Evolutionary conservation across 2,329 filamentous ascomycete genomes (phyloP).

Genomic region (Fusarium kyushuense): DNA sequence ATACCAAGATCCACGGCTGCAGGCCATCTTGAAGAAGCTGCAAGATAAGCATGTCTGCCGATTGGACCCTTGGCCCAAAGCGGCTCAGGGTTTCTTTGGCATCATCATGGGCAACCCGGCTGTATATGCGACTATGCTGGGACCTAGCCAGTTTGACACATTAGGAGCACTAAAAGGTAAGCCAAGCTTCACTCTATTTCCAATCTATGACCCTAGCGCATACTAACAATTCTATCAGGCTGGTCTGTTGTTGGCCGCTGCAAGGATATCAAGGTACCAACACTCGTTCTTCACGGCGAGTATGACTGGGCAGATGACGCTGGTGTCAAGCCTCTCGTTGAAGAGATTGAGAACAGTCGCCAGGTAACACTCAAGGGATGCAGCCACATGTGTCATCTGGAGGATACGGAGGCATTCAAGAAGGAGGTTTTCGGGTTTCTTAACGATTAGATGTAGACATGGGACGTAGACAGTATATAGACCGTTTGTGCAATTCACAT

Average conservation of each 20-base stretch:
- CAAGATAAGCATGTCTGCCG: slow-evolving; percentile 12
- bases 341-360: slow-evolving; percentile 11
- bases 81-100: slow-evolving; percentile 12
- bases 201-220: neutral
- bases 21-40: slow-evolving; percentile 6
- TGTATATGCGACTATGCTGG: slow-evolving; percentile 10
- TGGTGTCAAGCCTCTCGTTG: slow-evolving; percentile 8
- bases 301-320: slow-evolving; percentile 11
- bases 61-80: slow-evolving; percentile 4
- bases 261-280: slow-evolving; percentile 12
- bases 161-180: slow-evolving; percentile 8
- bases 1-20: slow-evolving; percentile 6
- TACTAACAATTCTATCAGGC: slow-evolving; percentile 1
- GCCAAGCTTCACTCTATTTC: neutral
- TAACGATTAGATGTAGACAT: neutral
- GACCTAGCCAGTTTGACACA: slow-evolving; percentile 12
- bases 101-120: slow-evolving; percentile 2
- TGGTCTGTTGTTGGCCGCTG: slow-evolving; percentile 11
- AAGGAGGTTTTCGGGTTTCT: slow-evolving; percentile 10
- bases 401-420: slow-evolving; percentile 11
- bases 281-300: slow-evolving; percentile 4
- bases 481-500: neutral
- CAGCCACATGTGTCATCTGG: slow-evolving; percentile 10
- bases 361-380: slow-evolving; percentile 11
- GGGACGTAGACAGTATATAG: neutral